These are phyloP conservation scores for Russula foetens DNA, from an alignment of 768 basidiomycete genomes.

Conservation along the genomic window DNA sequence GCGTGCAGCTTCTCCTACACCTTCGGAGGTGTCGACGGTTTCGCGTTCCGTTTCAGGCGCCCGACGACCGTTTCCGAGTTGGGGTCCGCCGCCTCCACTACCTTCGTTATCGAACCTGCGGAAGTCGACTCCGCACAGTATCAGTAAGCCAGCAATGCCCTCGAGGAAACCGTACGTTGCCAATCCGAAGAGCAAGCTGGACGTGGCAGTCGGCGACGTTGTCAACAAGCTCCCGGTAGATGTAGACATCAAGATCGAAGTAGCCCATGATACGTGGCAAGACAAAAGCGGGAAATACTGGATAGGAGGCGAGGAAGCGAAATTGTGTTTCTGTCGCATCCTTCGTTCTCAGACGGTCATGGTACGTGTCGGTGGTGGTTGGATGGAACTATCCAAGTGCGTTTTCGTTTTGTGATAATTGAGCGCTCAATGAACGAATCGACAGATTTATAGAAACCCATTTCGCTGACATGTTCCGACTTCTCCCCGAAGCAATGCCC, in stretches of 20 bases:
- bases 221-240: constrained; percentile 82
- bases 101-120: constrained; percentile 35
- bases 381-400: constrained; percentile 86
- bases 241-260: constrained; percentile 75
- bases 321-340: constrained; percentile 87
- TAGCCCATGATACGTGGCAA: constrained; percentile 78
- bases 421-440: not conserved
- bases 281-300: constrained; percentile 94
- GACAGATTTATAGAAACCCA: constrained; percentile 78
- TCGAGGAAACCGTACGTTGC: constrained; percentile 69
- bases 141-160: constrained; percentile 30
- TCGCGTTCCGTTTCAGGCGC: constrained; percentile 42
- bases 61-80: constrained; percentile 46
- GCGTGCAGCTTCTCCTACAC: constrained; percentile 49
- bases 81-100: constrained; percentile 60
- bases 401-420: constrained; percentile 23
- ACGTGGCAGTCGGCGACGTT: constrained; percentile 87
- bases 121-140: constrained; percentile 41
- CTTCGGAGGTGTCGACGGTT: constrained; percentile 48
- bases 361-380: constrained; percentile 95
- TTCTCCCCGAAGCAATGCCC: constrained; percentile 54
- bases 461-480: constrained; percentile 74
- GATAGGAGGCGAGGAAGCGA: constrained; percentile 90
- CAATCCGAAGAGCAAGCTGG: constrained; percentile 85
- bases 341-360: constrained; percentile 88